phyloP scores from a whole-genome alignment of 1,284 basidiomycete species.

The Microbotryomycetes sp. region DNA sequence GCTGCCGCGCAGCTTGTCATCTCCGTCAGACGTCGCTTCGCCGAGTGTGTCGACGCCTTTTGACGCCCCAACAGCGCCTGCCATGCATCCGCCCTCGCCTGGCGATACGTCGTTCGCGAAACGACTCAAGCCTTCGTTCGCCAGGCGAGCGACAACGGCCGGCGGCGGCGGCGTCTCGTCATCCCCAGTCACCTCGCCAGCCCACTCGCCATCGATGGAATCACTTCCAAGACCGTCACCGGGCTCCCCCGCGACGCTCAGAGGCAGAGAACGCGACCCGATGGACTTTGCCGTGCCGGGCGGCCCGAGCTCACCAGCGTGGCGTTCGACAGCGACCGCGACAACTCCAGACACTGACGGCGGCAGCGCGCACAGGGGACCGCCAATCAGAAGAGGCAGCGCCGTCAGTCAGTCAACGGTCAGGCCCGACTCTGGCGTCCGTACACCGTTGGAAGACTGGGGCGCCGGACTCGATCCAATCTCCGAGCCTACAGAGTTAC shows the following conservation, averaged over 20 bases:
- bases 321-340: not conserved
- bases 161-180: not conserved
- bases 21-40: constrained; percentile 5
- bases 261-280: constrained; percentile 23
- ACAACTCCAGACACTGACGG: not conserved
- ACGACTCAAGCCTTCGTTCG: constrained; percentile 12
- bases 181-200: constrained; percentile 11
- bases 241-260: constrained; percentile 19
- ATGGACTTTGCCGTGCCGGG: constrained; percentile 7
- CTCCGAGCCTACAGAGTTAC: not conserved
- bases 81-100: not conserved
- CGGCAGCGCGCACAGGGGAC: not conserved
- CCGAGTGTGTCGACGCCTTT: not conserved
- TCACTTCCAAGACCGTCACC: constrained; percentile 3
- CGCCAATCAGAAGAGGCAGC: constrained; percentile 10
- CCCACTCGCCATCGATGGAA: not conserved
- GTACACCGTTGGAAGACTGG: not conserved
- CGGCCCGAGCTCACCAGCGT: too few relatives aligned
- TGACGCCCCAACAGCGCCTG: not conserved
- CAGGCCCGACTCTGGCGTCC: not conserved
- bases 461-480: constrained; percentile 9
- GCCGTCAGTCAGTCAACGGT: constrained; percentile 23
- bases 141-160: constrained; percentile 2
- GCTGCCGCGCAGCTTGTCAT: constrained; percentile 18
- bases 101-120: not conserved